Base-by-base conservation (phyloP, 768 basidiomycete species). In the Crucibulum laeve region DNA sequence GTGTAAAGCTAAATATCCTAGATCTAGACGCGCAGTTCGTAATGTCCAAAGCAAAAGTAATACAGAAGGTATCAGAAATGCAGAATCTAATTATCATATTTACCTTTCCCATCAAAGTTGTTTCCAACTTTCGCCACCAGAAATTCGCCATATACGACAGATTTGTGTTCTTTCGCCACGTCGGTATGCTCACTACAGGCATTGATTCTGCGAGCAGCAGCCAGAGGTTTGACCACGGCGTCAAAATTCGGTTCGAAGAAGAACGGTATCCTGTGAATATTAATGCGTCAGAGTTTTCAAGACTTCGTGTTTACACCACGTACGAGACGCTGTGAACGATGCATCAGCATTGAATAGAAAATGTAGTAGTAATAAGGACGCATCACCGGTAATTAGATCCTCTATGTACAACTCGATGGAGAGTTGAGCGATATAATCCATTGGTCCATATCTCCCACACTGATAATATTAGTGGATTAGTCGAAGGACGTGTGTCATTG, bases 371-470 rank as follows among this genome's bases (percentile, higher is more conserved):
- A 25, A 25, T 38, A 11, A 25, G 4, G 22, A 49, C 65, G 44
- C 59, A n/a, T 48, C 49, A 76, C 76, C 75, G 63, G 59, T 92
- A 93, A 55, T 84, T 89, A 10, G 75, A 68, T 5, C 81, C 78
- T 46, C 70, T 64, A 53, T 96, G 91, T 3, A 95, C 69, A 4
- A 96, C 93, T 3, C 90, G 77, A 62, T 95, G 93, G n/a, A 94
- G 68, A 0, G 93, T 94, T 28, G 90, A 87, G 7, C 63, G 61
- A 69, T 95, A 96, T 38, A 94, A 60, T 0, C 92, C 92, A 49
- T 84, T 81, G 4, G 87, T 84, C 91, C 91, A 95, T 36, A 84
- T 74, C 71, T 93, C 87, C 87, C 91, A 92, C 91, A 92, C 86
- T 88, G 49, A 7, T 8, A 36, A 17, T 17, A 10, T 30, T 35